Base-by-base conservation (phyloP, 306 rosid genomes). In the Castanopsis chinensis region DNA sequence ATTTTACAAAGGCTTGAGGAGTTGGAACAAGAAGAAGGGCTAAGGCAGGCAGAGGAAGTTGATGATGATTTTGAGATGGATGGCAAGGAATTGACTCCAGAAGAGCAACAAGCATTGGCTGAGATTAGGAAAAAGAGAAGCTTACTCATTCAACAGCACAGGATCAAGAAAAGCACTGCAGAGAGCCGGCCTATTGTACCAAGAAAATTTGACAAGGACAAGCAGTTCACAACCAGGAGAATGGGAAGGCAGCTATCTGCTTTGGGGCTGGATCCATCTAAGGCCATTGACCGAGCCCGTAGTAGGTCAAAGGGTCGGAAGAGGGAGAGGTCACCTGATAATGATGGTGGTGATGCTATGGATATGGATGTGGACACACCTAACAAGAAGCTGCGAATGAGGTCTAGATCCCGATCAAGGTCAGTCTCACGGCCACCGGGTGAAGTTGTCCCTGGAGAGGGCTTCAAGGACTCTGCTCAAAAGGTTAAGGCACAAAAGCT, bases 121-220 rank as follows among this genome's bases (percentile, higher is more conserved):
- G 87, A 74, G 76, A 94, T 92, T 77, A 87, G 98, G 84, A 92
- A 81, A 54, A 90, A 82, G 92, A 90, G 90, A 83, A 88, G 86
- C 58, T 72, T 85, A 83, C 89, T 90, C 74, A 92, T 92, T 78
- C 90, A 86, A 81, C 85, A 84, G 74, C 98, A 94, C 18, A 90
- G 96, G 89, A 87, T 90, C 12, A 94, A 90, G 86, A 94, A 92
- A 84, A 92, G 98, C 87, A 89, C 91, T 20, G 97, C 97, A 32
- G 93, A 94, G 85, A 94, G 92, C 83, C 72, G 96, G 59, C 93
- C 98, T 32, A 85, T 59, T 20, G 96, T 94, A 73, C 92, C 98
- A 10, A 90, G 98, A 74, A 94, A 94, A 72, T 85, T 92, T 69
- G 87, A 90, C 82, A 90, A 92, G 82, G 92, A 94, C 64, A 83